Base-by-base conservation (phyloP, 2,329 filamentous ascomycete species). In the Colletotrichum nymphaeae region DNA sequence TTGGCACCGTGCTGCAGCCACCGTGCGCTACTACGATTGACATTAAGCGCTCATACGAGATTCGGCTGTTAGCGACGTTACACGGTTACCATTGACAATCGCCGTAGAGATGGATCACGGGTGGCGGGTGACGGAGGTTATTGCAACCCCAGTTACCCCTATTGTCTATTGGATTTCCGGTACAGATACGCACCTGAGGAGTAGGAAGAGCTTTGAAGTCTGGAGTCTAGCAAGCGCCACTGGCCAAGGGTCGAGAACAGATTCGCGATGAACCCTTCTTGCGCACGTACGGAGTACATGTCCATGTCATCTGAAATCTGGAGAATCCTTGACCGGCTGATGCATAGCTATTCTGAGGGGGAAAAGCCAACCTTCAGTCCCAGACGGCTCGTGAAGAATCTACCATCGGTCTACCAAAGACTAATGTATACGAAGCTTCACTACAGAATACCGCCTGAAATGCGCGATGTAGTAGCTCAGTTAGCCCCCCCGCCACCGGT, bases 191-290 rank as follows among this genome's bases (percentile, higher is more conserved):
- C 14, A 42, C 14, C 19, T 16, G 16, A 42, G 37, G 37, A 42
- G 63, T 58, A 69, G 65, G 52, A 67, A 42, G 57, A 37, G 55
- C 55, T 60, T 37, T 35, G 22, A 12, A 30, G 26, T 28, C 46
- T 42, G 30, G 22, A 12, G 22, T 52, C 16, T 49, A 24, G 30
- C 56, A 37, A 57, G 58, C 69, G 58, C 53, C 53, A 49, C 35
- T n/a, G 28, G 46, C 26, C 66, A 56, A 49, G 66, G 53, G 49
- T 32, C 58, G n/a, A 56, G 32, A 49, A 28, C 55, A 65, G 66
- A 73, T 70, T 46, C 55, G 66, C 60, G 70, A 73, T 62, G 52
- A 65, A 46, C 53, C n/a, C 22, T 46, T 56, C 37, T 49, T 28
- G 52, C 9, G 60, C 60, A 65, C 67, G 70, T 60, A 35, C 65